Evolutionary conservation across 768 basidiomycete species (phyloP).

Genomic region (Dioszegia aurantiaca): DNA sequence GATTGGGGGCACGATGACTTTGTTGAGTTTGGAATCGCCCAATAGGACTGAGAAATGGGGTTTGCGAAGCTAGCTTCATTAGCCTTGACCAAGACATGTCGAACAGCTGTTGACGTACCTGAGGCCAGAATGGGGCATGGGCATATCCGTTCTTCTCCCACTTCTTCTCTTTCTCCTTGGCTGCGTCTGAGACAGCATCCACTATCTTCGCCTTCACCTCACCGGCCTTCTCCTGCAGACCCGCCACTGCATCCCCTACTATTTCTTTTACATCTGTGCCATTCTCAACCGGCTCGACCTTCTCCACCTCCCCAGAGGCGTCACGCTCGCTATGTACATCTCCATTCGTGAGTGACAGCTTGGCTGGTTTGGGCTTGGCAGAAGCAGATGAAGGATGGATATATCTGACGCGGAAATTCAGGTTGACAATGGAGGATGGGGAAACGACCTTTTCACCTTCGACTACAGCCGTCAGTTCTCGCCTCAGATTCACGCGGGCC

Average conservation of each 20-base stretch:
- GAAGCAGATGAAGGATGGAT: conserved; percentile 56
- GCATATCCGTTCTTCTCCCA: conserved; percentile 59
- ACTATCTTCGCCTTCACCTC: conserved; percentile 38
- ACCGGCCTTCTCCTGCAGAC: conserved; percentile 55
- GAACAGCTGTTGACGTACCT: conserved; percentile 59
- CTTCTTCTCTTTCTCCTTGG: conserved; percentile 55
- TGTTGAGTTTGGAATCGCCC: conserved; percentile 78
- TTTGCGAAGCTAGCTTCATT: conserved; percentile 67
- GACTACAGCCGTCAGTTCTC: conserved; percentile 57
- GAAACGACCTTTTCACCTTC: conserved; percentile 85
- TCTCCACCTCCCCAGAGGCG: conserved; percentile 14
- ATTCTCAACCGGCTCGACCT: conserved; percentile 23
- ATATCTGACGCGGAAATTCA: conserved; percentile 78
- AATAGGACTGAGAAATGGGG: conserved; percentile 90
- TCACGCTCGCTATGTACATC: conserved; percentile 7
- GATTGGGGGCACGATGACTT: conserved; percentile 80
- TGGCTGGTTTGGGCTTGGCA: background rate
- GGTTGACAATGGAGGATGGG: conserved; percentile 80
- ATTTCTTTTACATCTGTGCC: conserved; percentile 53
- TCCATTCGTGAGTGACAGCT: conserved; percentile 2
- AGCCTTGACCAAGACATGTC: background rate
- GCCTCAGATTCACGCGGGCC: background rate
- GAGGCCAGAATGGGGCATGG: conserved; percentile 93
- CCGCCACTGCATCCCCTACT: conserved; percentile 26
- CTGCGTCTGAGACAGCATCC: conserved; percentile 57